Evolutionary conservation across 2,329 filamentous ascomycete genomes (phyloP).

Genomic region (Fusarium ambrosium): DNA sequence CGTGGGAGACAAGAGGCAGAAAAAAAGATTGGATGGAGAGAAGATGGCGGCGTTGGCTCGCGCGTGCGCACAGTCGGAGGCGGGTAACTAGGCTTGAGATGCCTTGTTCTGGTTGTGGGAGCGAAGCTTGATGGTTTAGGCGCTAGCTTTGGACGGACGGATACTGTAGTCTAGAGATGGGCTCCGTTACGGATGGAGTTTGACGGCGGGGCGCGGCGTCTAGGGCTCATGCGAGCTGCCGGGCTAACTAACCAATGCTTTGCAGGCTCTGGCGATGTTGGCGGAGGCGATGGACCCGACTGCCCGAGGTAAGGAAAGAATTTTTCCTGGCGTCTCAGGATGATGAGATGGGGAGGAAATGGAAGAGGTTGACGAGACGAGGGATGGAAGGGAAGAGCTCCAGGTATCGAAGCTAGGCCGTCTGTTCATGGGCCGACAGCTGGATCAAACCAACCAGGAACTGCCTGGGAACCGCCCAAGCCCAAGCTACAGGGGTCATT

Average conservation of each 20-base stretch:
- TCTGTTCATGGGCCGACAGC: slow-evolving; percentile 20
- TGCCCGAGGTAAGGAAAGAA: slow-evolving; percentile 11
- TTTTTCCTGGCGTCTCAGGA: slow-evolving; percentile 24
- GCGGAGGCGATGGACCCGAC: slow-evolving; percentile 11
- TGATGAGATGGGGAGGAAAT: neutral
- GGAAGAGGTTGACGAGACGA: slow-evolving; percentile 26
- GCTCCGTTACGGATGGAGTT: slow-evolving; percentile 32
- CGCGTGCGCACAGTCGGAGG: slow-evolving; percentile 35
- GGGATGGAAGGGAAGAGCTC: slow-evolving; percentile 9
- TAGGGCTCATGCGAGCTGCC: slow-evolving; percentile 45
- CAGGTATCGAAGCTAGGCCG: slow-evolving; percentile 11
- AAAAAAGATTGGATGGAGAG: slow-evolving; percentile 17
- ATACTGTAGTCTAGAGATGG: neutral
- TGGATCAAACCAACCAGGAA: slow-evolving; percentile 17
- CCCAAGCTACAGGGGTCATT: slow-evolving; percentile 36
- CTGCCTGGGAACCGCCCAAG: slow-evolving; percentile 6
- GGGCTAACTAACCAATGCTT: slow-evolving; percentile 57
- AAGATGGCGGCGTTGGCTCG: slow-evolving; percentile 32
- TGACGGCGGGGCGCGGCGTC: slow-evolving; percentile 39
- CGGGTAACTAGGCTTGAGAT: slow-evolving; percentile 30
- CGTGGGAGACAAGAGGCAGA: slow-evolving; percentile 19
- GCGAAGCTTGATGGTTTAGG: slow-evolving; percentile 32
- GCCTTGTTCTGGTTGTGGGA: slow-evolving; percentile 17
- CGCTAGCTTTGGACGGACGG: slow-evolving; percentile 33
- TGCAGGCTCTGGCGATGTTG: slow-evolving; percentile 47